Percentiles rank a stretch among this genome's conserved stretches.
phyloP scores from a whole-genome alignment of 306 rosid genomes.

The Rosa multiflora region DNA sequence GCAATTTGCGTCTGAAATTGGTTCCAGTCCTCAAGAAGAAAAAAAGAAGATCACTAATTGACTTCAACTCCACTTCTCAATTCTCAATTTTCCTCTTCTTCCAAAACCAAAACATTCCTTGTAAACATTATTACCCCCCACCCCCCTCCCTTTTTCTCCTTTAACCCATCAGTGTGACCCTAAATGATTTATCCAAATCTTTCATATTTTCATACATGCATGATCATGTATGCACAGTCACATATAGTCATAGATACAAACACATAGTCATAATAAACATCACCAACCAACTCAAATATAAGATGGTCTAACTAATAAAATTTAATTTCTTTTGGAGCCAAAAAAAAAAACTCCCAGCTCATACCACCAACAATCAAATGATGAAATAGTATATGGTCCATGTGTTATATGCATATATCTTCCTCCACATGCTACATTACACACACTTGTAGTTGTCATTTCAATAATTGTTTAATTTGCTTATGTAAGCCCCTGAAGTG shows the following conservation, averaged over 20 bases:
- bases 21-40: conserved; percentile 35
- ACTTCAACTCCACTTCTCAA: conserved; percentile 29
- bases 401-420: conserved; percentile 24
- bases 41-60: conserved; percentile 13
- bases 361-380: conserved; percentile 22
- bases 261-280: not conserved
- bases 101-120: conserved; percentile 13
- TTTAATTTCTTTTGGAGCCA: no score
- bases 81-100: not conserved
- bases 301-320: conserved; percentile 14
- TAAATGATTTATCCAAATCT: conserved; percentile 33
- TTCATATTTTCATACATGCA: conserved; percentile 11
- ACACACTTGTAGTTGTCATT: conserved; percentile 27
- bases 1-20: conserved; percentile 38
- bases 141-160: conserved; percentile 14
- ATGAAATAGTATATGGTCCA: conserved; percentile 13
- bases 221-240: conserved; percentile 26
- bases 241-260: conserved; percentile 14
- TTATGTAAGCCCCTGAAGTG: conserved; percentile 47
- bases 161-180: conserved; percentile 12
- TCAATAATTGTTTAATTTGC: conserved; percentile 52
- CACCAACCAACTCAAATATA: conserved; percentile 21
- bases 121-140: conserved; percentile 15
- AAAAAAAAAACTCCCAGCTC: not conserved
- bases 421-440: conserved; percentile 41